These are phyloP conservation scores for Striga hermonthica DNA, from an alignment of 305 asterid genomes.

Conservation along the genomic window DNA sequence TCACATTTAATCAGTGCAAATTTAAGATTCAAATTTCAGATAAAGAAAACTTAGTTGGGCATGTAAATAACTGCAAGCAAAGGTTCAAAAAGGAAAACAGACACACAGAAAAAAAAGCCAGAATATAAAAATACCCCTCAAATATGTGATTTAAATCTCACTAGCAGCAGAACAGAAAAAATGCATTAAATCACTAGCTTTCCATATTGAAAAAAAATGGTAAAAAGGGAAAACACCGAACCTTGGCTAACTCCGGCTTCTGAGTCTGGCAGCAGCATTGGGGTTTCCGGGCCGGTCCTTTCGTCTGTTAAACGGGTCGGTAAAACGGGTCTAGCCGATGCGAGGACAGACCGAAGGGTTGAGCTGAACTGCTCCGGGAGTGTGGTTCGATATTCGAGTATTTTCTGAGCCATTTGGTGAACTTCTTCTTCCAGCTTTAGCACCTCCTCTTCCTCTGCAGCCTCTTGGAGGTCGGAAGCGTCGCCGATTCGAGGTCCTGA, in stretches of 20 bases:
- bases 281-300: constrained; percentile 34
- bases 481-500: constrained; percentile 34
- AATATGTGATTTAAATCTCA: neutral
- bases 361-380: constrained; percentile 51
- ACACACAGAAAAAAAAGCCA: neutral
- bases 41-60: neutral
- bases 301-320: constrained; percentile 28
- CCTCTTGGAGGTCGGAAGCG: constrained; percentile 35
- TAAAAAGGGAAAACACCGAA: constrained; percentile 18
- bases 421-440: constrained; percentile 51
- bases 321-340: constrained; percentile 50
- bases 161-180: neutral
- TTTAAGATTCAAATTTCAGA: too few species aligned
- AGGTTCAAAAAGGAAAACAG: neutral
- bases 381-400: constrained; percentile 45
- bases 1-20: neutral
- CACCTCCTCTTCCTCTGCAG: constrained; percentile 38
- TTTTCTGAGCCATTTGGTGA: constrained; percentile 49
- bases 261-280: constrained; percentile 24
- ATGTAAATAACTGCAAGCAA: neutral
- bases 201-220: neutral
- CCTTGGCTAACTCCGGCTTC: constrained; percentile 39
- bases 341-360: constrained; percentile 48
- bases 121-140: neutral
- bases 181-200: neutral